Conservation (phyloP, 2,329 filamentous ascomycete species). For the Penicillium thymicola region DNA sequence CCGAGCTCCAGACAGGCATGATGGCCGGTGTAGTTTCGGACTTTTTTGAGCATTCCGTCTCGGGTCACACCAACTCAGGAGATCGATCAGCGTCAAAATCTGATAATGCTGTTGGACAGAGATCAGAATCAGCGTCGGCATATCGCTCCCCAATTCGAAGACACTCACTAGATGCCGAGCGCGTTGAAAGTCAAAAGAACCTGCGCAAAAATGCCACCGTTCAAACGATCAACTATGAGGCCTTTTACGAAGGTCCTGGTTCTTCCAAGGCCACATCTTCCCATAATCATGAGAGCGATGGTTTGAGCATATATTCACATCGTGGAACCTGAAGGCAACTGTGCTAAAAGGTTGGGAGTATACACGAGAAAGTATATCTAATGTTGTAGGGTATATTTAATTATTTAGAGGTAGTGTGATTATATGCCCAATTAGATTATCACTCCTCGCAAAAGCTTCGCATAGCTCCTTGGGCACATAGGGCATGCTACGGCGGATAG, state of each 20-base stretch:
- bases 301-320: not conserved
- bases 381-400: not conserved
- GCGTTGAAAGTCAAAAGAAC: not conserved
- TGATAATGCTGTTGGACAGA: not conserved
- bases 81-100: not conserved
- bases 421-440: not conserved
- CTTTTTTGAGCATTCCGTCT: conserved; percentile 10
- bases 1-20: conserved; percentile 14
- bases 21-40: conserved; percentile 9
- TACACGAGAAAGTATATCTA: not conserved
- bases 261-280: not conserved
- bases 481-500: too few species aligned
- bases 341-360: not conserved
- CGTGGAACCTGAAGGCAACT: not conserved
- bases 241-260: not conserved
- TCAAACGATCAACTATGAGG: conserved; percentile 5
- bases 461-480: too few species aligned
- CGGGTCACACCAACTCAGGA: not conserved
- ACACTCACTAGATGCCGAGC: not conserved
- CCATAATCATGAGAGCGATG: not conserved
- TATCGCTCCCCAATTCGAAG: not conserved
- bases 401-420: not conserved
- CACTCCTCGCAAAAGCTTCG: too few species aligned
- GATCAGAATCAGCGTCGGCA: not conserved
- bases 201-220: not conserved